Evolutionary conservation across 495 filamentous ascomycete species (phyloP), one percentile per base, ranked within the genome.

Genomic region (Aspergillus funiculosus): DNA sequence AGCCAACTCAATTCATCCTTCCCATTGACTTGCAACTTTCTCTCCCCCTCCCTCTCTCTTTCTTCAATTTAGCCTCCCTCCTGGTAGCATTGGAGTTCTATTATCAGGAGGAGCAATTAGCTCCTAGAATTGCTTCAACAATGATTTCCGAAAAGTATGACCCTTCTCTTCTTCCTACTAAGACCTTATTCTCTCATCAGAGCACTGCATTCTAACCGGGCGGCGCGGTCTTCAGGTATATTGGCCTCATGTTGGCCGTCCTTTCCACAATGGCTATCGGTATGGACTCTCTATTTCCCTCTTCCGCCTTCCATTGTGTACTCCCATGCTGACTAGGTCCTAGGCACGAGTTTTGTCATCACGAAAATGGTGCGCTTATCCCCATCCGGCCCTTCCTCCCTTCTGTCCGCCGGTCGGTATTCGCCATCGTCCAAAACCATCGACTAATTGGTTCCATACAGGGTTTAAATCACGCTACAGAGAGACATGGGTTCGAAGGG

Each of bases 401-500:
- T 20, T 36, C 43, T 42, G 27, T 36, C 43, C 46, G 27, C 29
- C 21, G 20, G 36, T 39, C 44, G 15, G 20, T 27, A 37, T 21
- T 14, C 9, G 18, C 28, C 22, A 11, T 18, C 11, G 18, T 15
- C 13, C 18, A 27, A 29, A 29, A 37, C 9, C 7, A 18, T 17
- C 29, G 19, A 39, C 62, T 64, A 39, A 68, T 43, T 21, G 24
- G 14, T 54, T 18, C 11, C 14, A 43, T 47, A 35, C 29, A 95
- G 87, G 92, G 92, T 37, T 77, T 98, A 44, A 87, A 87, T 63
- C 86, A 94, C 54, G 85, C 91, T 41, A 86, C 85, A 52, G 85
- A 92, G 69, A 75, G 79, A 59, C 89, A 94, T 67, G 92, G 94
- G 26, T 98, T 97, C 62, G 89, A 95, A 60, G 92, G 94, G 45